These are phyloP conservation scores for Aspergillus clavatus DNA, from an alignment of 2,329 filamentous ascomycete species.

Conservation along the genomic window DNA sequence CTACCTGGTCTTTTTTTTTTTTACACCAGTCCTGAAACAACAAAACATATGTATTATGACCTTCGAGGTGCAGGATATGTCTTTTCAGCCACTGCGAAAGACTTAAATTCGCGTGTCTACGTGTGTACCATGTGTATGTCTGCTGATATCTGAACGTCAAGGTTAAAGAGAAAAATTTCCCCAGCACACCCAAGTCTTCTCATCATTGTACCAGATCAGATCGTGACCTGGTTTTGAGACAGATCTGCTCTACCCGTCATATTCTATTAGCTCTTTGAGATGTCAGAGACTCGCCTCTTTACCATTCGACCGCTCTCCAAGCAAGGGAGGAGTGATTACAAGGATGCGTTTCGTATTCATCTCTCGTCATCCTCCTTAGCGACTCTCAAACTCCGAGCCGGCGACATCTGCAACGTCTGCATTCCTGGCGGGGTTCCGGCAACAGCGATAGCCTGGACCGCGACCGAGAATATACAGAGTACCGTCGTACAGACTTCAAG, in stretches of 20 bases:
- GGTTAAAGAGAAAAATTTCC: no score
- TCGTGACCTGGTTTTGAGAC: no score
- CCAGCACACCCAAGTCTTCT: no score
- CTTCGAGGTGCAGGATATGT: no score
- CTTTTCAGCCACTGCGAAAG: no score
- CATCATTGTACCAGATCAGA: no score
- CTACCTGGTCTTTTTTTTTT: no score
- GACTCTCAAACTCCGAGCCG: constrained; percentile 51
- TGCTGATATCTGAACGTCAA: no score
- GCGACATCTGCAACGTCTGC: constrained; percentile 50
- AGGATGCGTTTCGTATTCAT: constrained; percentile 57
- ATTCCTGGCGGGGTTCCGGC: constrained; percentile 40
- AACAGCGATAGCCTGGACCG: constrained; percentile 60
- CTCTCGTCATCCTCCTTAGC: constrained; percentile 54
- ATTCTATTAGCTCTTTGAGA: constrained; percentile 14
- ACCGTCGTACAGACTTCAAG: constrained; percentile 69
- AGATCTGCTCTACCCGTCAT: neutral
- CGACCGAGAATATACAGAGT: constrained; percentile 59
- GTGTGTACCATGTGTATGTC: no score
- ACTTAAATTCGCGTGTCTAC: no score
- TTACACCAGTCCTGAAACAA: no score
- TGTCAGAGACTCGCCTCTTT: constrained; percentile 42
- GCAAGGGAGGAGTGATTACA: constrained; percentile 45
- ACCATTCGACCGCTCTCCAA: constrained; percentile 53
- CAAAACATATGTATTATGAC: no score